Percentiles rank a stretch among this genome's conserved stretches.
Conservation (phyloP, 441 rosid genomes). For the Adansonia grandidieri region DNA sequence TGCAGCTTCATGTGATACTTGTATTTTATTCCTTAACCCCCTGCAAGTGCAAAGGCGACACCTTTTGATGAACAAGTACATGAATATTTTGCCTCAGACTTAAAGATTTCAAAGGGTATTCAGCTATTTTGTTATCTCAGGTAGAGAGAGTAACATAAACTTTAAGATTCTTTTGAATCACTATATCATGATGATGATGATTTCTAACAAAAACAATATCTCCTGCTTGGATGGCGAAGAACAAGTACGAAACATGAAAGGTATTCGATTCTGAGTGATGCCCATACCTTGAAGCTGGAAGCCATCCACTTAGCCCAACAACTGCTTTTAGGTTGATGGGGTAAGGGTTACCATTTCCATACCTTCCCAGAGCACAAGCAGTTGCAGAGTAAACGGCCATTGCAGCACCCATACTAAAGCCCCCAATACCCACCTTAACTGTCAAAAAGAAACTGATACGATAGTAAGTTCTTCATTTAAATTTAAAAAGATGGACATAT, state of each 20-base stretch:
- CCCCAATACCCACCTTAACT: constrained; percentile 59
- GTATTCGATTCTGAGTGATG: background rate
- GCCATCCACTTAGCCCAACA: constrained; percentile 78
- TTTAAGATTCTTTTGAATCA: no score
- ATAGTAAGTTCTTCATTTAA: background rate
- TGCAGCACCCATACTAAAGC: constrained; percentile 79
- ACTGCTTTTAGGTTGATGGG: constrained; percentile 58
- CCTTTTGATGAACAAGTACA: background rate
- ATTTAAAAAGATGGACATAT: background rate
- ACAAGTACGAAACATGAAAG: background rate
- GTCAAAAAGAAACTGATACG: background rate
- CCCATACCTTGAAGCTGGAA: constrained; percentile 59
- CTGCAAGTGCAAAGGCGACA: constrained; percentile 42
- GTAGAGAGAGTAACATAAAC: background rate
- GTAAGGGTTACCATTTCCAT: constrained; percentile 58
- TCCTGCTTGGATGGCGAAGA: background rate
- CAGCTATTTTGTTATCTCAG: background rate
- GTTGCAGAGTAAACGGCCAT: constrained; percentile 70
- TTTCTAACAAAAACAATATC: background rate
- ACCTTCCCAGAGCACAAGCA: constrained; percentile 59
- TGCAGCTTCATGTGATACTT: constrained; percentile 59
- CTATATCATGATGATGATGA: background rate
- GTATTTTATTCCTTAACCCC: constrained; percentile 57
- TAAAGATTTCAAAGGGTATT: background rate
- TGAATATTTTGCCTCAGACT: no score